phyloP scores from a whole-genome alignment of 2,329 filamentous ascomycete species.

The Paraphoma chrysanthemicola region DNA sequence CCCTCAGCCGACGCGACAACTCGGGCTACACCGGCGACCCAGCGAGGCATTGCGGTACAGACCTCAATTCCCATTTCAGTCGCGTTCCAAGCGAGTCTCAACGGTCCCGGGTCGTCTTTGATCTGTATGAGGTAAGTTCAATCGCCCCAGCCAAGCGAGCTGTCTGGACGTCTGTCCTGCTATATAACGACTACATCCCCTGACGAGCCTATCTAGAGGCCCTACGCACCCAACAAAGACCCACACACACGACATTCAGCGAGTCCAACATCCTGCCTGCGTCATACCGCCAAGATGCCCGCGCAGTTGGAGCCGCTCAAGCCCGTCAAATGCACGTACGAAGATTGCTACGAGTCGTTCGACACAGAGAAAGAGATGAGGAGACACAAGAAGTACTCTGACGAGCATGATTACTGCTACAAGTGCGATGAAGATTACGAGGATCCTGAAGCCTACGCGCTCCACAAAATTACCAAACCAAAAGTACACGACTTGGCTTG shows the following conservation, averaged over 20 bases:
- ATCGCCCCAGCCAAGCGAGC: no score
- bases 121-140: no score
- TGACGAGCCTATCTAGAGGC: no score
- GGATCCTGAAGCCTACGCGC: conserved; percentile 52
- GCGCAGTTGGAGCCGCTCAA: conserved; percentile 27
- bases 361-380: conserved; percentile 54
- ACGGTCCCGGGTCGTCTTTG: no score
- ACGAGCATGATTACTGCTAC: conserved; percentile 55
- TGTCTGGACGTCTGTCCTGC: no score
- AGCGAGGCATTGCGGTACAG: no score
- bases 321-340: conserved; percentile 52
- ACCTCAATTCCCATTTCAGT: no score
- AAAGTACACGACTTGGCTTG: conserved; percentile 59
- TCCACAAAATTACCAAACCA: conserved; percentile 54
- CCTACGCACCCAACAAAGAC: neutral
- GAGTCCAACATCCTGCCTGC: neutral
- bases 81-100: no score
- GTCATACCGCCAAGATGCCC: conserved; percentile 22
- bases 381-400: conserved; percentile 57
- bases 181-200: no score
- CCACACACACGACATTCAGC: neutral
- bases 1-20: no score
- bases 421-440: conserved; percentile 56
- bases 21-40: no score
- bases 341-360: conserved; percentile 56